Conservation (phyloP, 2,329 filamentous ascomycete species). For the Cercospora nicotianae region DNA sequence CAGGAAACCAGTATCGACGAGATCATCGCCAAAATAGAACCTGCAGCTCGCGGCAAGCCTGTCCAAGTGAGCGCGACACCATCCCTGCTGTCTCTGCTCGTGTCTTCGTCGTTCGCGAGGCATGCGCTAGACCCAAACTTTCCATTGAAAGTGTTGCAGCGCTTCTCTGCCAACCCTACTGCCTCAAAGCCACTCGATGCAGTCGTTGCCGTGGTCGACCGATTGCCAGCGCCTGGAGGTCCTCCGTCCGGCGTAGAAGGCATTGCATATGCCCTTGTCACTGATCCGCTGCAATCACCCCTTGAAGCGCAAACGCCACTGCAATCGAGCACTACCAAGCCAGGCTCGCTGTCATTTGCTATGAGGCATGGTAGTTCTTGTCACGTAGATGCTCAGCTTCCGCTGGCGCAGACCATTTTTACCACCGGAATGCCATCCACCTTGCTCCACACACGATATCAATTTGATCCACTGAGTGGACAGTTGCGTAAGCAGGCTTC, state of each 20-base stretch:
- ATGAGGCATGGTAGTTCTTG: conserved; percentile 9
- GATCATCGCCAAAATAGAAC: conserved; percentile 22
- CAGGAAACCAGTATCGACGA: conserved; percentile 19
- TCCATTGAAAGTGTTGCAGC: conserved; percentile 23
- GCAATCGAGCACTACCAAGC: conserved; percentile 29
- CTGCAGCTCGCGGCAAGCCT: conserved; percentile 10
- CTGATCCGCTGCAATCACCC: conserved; percentile 16
- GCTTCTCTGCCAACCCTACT: conserved; percentile 17
- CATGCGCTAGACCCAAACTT: conserved; percentile 29
- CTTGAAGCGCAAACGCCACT: conserved; percentile 17
- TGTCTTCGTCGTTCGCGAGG: conserved; percentile 30
- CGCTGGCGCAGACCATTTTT: conserved; percentile 77
- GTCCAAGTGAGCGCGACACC: conserved; percentile 7
- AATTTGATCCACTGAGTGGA: conserved; percentile 23
- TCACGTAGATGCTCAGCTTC: conserved; percentile 48
- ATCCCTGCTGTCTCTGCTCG: conserved; percentile 26
- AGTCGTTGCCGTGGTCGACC: conserved; percentile 37
- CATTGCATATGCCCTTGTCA: conserved; percentile 33
- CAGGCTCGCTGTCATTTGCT: conserved; percentile 33
- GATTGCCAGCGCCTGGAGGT: conserved; percentile 25
- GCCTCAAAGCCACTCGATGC: conserved; percentile 25
- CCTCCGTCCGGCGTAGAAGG: conserved; percentile 30
- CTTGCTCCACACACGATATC: conserved; percentile 41
- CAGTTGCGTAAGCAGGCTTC: conserved; percentile 15
- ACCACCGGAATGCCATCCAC: conserved; percentile 66